Conservation (phyloP, 768 basidiomycete genomes). For the Tulasnella sp. region DNA sequence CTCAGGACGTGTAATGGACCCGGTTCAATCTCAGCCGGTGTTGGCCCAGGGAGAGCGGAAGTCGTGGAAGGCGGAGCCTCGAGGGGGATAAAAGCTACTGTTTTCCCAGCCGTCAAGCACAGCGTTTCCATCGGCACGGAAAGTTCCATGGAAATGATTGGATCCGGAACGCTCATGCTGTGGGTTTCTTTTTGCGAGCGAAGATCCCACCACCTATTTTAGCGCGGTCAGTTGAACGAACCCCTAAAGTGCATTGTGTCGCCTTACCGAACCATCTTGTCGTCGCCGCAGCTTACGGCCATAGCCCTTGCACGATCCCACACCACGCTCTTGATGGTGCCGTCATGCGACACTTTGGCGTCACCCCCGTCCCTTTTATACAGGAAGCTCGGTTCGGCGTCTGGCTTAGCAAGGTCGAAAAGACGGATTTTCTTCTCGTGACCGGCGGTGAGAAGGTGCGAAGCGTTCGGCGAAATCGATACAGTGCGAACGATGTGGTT, state of each 20-base stretch:
- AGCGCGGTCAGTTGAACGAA: slow-evolving; percentile 4
- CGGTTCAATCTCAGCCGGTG: slow-evolving; percentile 46
- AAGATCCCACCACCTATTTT: slow-evolving; percentile 92
- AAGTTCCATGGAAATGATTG: slow-evolving; percentile 94
- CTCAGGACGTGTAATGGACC: slow-evolving; percentile 70
- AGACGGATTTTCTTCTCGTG: slow-evolving; percentile 97
- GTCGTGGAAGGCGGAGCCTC: slow-evolving; percentile 32
- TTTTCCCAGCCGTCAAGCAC: slow-evolving; percentile 89
- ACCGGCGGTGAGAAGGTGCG: slow-evolving; percentile 84
- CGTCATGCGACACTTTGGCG: slow-evolving; percentile 68
- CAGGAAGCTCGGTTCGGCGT: slow-evolving; percentile 84
- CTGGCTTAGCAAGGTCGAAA: slow-evolving; percentile 85
- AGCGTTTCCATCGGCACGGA: slow-evolving; percentile 79
- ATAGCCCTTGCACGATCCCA: slow-evolving; percentile 84
- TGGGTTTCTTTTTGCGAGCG: slow-evolving; percentile 74
- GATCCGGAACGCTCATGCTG: slow-evolving; percentile 68
- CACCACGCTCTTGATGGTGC: slow-evolving; percentile 88
- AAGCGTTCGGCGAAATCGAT: slow-evolving; percentile 72
- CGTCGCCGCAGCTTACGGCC: slow-evolving; percentile 89
- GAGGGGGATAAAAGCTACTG: slow-evolving; percentile 87
- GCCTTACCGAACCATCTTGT: slow-evolving; percentile 82
- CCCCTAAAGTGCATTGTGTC: neutral
- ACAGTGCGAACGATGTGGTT: slow-evolving; percentile 98
- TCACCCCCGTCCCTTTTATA: slow-evolving; percentile 55
- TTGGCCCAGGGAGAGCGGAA: slow-evolving; percentile 10